Percentiles rank a stretch among this genome's conserved stretches.
Conservation (phyloP, 2,329 filamentous ascomycete species). For the Arthroderma sp. region DNA sequence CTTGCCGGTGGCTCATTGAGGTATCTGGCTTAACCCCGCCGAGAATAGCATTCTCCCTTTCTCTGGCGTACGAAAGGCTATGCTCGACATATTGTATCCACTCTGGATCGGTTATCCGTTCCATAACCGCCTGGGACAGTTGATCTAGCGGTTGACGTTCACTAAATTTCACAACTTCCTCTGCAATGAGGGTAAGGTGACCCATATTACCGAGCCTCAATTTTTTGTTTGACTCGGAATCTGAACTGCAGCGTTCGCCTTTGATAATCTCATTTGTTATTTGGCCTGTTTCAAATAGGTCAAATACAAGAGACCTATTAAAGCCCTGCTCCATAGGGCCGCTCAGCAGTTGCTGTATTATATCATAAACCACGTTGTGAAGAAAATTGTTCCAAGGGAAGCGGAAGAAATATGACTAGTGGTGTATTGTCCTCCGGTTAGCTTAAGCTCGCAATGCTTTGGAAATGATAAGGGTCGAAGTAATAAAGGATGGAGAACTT, state of each 20-base stretch:
- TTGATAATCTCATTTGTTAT: conserved; percentile 86
- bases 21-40: conserved; percentile 89
- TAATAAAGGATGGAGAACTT: conserved; percentile 28
- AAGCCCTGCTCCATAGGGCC: conserved; percentile 93
- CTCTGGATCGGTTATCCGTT: conserved; percentile 74
- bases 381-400: conserved; percentile 99
- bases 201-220: conserved; percentile 98
- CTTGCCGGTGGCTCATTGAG: conserved; percentile 63
- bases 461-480: not conserved
- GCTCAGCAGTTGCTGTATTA: conserved; percentile 98
- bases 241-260: conserved; percentile 75
- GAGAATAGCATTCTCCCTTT: conserved; percentile 95
- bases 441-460: no score
- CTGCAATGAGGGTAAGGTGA: conserved; percentile 88
- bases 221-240: conserved; percentile 66
- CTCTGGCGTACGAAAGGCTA: conserved; percentile 79
- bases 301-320: conserved; percentile 78
- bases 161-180: conserved; percentile 97
- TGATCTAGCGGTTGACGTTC: conserved; percentile 84
- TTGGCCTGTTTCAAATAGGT: conserved; percentile 80
- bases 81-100: conserved; percentile 96
- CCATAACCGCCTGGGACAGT: conserved; percentile 68
- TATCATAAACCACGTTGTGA: conserved; percentile 97
- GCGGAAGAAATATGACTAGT: conserved; percentile 80
- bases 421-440: conserved; percentile 21